Conservation (phyloP, 2,329 filamentous ascomycete genomes). For the Aspergillus neoniger region DNA sequence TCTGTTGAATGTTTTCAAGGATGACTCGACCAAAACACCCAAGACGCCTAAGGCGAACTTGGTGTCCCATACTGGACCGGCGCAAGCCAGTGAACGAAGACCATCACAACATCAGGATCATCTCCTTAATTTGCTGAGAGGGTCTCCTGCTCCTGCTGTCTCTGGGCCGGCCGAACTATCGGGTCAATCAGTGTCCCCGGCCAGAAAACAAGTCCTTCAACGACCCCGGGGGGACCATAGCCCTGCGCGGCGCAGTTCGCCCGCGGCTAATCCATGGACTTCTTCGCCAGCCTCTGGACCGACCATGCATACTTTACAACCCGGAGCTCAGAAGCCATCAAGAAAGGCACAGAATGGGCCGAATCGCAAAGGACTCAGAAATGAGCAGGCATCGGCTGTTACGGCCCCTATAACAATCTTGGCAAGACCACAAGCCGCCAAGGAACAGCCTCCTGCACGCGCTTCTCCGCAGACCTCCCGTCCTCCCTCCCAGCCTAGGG, state of each 20-base stretch:
- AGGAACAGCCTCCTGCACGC: conserved; percentile 23
- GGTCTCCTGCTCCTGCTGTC: conserved; percentile 20
- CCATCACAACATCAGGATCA: conserved; percentile 42
- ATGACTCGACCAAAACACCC: conserved; percentile 30
- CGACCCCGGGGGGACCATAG: conserved; percentile 25
- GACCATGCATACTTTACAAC: conserved; percentile 39
- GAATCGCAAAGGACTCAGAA: conserved; percentile 26
- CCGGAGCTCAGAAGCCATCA: conserved; percentile 31
- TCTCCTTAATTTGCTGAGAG: conserved; percentile 38
- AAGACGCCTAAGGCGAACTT: conserved; percentile 24
- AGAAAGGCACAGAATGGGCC: conserved; percentile 28
- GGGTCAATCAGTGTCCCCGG: conserved; percentile 44
- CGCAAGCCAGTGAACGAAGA: conserved; percentile 21
- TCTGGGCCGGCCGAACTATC: conserved; percentile 49
- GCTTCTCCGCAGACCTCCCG: conserved; percentile 11
- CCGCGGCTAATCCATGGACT: conserved; percentile 25
- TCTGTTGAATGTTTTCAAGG: conserved; percentile 62
- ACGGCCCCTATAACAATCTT: conserved; percentile 43
- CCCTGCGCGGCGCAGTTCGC: conserved; percentile 17
- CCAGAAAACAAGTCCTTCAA: conserved; percentile 37
- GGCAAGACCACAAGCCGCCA: conserved; percentile 35
- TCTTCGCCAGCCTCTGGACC: conserved; percentile 46
- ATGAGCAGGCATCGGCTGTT: conserved; percentile 24
- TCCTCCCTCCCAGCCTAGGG: conserved; percentile 17
- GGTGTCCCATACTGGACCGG: conserved; percentile 19